These are phyloP conservation scores for Oryza meridionalis DNA, from an alignment of 176 grass and related monocot genomes.

Conservation along the genomic window DNA sequence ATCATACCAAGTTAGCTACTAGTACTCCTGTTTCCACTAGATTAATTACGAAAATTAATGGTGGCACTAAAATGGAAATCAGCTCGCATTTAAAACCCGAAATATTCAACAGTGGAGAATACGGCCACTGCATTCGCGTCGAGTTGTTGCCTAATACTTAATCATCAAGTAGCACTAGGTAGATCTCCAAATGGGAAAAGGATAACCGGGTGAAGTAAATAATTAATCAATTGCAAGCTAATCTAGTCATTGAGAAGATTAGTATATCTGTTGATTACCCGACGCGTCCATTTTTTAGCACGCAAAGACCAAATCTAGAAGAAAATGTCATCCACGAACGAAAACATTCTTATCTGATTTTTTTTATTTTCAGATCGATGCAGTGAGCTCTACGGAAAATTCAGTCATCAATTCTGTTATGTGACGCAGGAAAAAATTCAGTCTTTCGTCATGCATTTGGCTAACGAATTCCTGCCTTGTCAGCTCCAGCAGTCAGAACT, in stretches of 20 bases:
- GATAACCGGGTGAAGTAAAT: neutral
- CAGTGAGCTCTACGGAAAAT: conserved; percentile 27
- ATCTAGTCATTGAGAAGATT: neutral
- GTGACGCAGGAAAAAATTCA: conserved; percentile 19
- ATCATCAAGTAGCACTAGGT: neutral
- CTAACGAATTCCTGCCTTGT: conserved; percentile 16
- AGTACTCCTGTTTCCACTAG: neutral
- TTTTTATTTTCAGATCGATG: neutral
- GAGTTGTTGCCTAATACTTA: neutral
- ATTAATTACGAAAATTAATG: neutral
- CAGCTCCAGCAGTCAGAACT: neutral
- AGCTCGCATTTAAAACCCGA: neutral
- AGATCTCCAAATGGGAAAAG: neutral
- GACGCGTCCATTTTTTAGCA: neutral
- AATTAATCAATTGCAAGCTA: neutral
- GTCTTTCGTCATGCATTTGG: conserved; percentile 20
- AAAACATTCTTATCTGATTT: conserved; percentile 4
- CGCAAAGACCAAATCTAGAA: conserved; percentile 34
- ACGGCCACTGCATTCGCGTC: neutral
- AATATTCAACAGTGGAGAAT: neutral
- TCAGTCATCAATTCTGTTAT: conserved; percentile 6
- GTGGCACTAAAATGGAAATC: neutral
- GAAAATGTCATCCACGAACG: neutral
- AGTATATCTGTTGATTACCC: neutral
- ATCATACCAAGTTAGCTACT: neutral